Conservation (phyloP, 2,329 filamentous ascomycete genomes). For the Epichloe scottii region DNA sequence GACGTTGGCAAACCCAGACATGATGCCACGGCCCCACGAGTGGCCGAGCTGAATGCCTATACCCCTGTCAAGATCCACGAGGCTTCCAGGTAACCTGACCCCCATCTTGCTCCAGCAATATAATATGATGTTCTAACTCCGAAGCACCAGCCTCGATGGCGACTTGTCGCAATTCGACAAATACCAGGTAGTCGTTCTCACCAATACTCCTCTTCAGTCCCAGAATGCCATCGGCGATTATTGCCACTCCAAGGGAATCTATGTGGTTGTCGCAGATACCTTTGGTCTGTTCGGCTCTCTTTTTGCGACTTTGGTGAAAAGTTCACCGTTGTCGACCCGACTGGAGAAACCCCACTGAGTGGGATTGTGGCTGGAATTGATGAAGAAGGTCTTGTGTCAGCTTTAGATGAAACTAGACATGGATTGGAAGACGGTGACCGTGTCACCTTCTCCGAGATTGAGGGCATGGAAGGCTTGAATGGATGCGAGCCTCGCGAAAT, state of each 20-base stretch:
- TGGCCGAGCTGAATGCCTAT: slow-evolving; percentile 93
- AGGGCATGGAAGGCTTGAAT: slow-evolving; percentile 86
- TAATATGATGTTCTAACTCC: background rate
- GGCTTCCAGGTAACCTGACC: slow-evolving; percentile 34
- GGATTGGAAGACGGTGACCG: slow-evolving; percentile 93
- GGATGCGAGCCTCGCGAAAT: slow-evolving; percentile 75
- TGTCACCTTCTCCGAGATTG: slow-evolving; percentile 85
- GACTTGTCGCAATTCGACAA: slow-evolving; percentile 74
- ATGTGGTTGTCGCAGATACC: slow-evolving; percentile 74
- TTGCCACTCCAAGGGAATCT: slow-evolving; percentile 89
- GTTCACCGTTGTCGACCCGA: slow-evolving; percentile 82
- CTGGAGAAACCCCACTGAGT: slow-evolving; percentile 73
- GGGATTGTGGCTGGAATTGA: slow-evolving; percentile 88
- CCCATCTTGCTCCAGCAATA: slow-evolving; percentile 3
- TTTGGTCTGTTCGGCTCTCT: slow-evolving; percentile 91
- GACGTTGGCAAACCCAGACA: slow-evolving; percentile 92
- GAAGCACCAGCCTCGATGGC: slow-evolving; percentile 49
- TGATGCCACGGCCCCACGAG: slow-evolving; percentile 71
- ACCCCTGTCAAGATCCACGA: slow-evolving; percentile 75
- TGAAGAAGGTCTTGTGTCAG: slow-evolving; percentile 81
- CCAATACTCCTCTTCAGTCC: slow-evolving; percentile 65
- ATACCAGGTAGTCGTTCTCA: slow-evolving; percentile 88
- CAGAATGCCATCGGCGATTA: slow-evolving; percentile 83
- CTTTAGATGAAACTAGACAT: slow-evolving; percentile 87
- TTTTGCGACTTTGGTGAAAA: slow-evolving; percentile 97